Percentiles rank a stretch among this genome's conserved stretches.
These are phyloP conservation scores for Apiotrichum domesticum DNA, from an alignment of 1,284 basidiomycete genomes.

Conservation along the genomic window DNA sequence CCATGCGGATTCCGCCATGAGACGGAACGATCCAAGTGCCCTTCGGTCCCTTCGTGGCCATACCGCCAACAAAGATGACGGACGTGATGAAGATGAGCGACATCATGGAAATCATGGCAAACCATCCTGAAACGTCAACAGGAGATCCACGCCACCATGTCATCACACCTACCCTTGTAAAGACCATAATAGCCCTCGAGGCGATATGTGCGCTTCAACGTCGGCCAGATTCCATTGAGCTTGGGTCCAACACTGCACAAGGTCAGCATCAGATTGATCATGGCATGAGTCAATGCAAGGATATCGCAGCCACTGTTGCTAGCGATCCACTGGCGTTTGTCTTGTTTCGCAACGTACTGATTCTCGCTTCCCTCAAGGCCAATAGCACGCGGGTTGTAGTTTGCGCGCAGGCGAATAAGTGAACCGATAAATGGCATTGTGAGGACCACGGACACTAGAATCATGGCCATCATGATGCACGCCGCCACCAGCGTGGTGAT, in stretches of 20 bases:
- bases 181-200: constrained; percentile 76
- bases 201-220: constrained; percentile 65
- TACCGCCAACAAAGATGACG: constrained; percentile 44
- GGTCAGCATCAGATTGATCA: no score
- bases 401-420: constrained; percentile 46
- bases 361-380: constrained; percentile 58
- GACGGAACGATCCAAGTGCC: constrained; percentile 62
- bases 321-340: no score
- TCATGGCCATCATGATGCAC: constrained; percentile 37
- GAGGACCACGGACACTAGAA: constrained; percentile 36
- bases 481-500: constrained; percentile 39
- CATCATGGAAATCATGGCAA: constrained; percentile 66
- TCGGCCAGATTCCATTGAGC: constrained; percentile 48
- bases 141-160: neutral
- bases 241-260: constrained; percentile 45
- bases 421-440: constrained; percentile 47
- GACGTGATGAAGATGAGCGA: constrained; percentile 47
- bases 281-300: no score
- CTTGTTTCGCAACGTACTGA: constrained; percentile 27
- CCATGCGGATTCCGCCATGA: constrained; percentile 54
- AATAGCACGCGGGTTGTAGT: constrained; percentile 56
- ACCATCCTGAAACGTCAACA: constrained; percentile 44
- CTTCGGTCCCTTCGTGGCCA: constrained; percentile 48
- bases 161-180: constrained; percentile 65
- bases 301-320: no score